These are phyloP conservation scores for Cornus florida DNA, from an alignment of 148 eudicot genomes.

Conservation along the genomic window DNA sequence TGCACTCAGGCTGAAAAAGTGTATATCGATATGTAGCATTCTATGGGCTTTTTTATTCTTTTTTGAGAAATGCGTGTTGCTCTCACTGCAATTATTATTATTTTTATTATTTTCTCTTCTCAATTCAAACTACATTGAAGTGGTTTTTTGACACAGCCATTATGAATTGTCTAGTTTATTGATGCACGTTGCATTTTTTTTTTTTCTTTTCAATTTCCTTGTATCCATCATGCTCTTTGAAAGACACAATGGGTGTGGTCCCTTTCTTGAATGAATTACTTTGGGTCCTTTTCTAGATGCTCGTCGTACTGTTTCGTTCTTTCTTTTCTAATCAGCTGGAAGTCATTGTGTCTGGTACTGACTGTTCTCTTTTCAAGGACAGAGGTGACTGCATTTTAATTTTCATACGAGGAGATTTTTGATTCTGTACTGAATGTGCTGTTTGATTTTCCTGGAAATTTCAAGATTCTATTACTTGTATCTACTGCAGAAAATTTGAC, in stretches of 20 bases:
- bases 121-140: constrained; percentile 5
- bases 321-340: no score
- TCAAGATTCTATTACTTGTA: no score
- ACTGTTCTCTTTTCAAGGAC: not conserved
- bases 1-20: constrained; percentile 8
- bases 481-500: no score
- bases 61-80: constrained; percentile 19
- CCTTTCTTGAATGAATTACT: constrained; percentile 10
- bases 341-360: no score
- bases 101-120: not conserved
- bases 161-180: not conserved
- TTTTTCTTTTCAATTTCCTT: not conserved
- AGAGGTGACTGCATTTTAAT: not conserved
- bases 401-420: no score
- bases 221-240: constrained; percentile 7
- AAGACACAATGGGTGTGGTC: not conserved
- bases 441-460: no score
- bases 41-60: constrained; percentile 7
- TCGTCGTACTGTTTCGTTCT: not conserved
- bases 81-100: not conserved
- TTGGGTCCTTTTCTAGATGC: not conserved
- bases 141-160: constrained; percentile 14
- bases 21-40: constrained; percentile 25
- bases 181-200: no score
- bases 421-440: no score